A percentile compares a stretch with the other conserved stretches of the same genome.
Conservation (phyloP, 2,329 filamentous ascomycete genomes). For the Pseudogymnoascus sp. region DNA sequence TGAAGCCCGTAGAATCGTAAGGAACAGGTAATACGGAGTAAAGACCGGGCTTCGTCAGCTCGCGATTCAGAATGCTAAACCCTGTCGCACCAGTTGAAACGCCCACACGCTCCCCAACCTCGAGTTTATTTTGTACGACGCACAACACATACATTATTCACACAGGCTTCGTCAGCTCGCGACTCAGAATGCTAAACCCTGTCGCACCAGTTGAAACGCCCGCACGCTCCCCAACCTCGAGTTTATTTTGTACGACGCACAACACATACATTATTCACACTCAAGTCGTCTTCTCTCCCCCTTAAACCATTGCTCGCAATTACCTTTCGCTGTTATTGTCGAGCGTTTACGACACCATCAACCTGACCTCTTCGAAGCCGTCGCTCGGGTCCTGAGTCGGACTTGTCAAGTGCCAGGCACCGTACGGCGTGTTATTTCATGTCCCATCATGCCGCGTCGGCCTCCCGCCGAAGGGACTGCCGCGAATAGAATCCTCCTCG, state of each 20-base stretch:
- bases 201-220: slow-evolving; percentile 3
- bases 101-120: slow-evolving; percentile 1
- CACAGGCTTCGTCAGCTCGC: slow-evolving; percentile 5
- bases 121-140: slow-evolving; percentile 4
- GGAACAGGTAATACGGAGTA: neutral
- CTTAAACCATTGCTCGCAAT: neutral
- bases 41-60: neutral
- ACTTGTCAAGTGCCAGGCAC: slow-evolving; percentile 3
- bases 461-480: slow-evolving; percentile 49
- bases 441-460: slow-evolving; percentile 53
- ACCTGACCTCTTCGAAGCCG: neutral
- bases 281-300: neutral
- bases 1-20: slow-evolving; percentile 1
- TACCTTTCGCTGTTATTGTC: neutral
- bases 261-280: neutral
- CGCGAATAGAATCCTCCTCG: slow-evolving; percentile 41
- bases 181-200: slow-evolving; percentile 7
- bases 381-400: neutral
- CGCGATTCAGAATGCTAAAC: slow-evolving; percentile 8
- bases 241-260: slow-evolving; percentile 4
- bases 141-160: slow-evolving; percentile 7
- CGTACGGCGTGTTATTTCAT: slow-evolving; percentile 7
- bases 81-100: slow-evolving; percentile 5
- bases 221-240: slow-evolving; percentile 4
- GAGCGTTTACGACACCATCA: neutral